A percentile compares a stretch with the other conserved stretches of the same genome.
These are phyloP conservation scores for Closterium sp. DNA, from an alignment of 139 green algal species.

Conservation along the genomic window DNA sequence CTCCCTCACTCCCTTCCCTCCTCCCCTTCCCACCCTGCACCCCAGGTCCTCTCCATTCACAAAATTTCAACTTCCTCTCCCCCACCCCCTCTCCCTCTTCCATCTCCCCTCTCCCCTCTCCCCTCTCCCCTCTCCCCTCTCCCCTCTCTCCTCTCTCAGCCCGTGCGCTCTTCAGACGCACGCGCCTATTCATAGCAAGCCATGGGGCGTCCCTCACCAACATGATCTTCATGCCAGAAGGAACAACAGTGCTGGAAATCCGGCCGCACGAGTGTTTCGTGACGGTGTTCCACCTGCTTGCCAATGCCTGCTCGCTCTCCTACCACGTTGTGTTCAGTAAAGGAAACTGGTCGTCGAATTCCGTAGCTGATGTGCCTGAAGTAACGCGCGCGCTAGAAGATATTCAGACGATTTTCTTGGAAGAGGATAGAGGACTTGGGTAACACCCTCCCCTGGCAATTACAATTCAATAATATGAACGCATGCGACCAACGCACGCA, in stretches of 20 bases:
- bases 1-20: too few relatives aligned
- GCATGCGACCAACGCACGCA: too few relatives aligned
- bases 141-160: background rate
- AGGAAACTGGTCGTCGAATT: background rate
- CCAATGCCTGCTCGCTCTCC: background rate
- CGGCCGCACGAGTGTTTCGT: background rate
- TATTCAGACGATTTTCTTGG: too few relatives aligned
- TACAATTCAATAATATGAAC: too few relatives aligned
- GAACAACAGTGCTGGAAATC: background rate
- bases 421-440: too few relatives aligned
- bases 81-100: background rate
- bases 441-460: too few relatives aligned
- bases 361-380: too few relatives aligned
- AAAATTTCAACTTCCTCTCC: background rate
- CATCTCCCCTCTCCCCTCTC: background rate
- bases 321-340: constrained; percentile 7
- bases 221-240: constrained; percentile 9
- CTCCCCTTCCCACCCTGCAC: too few relatives aligned
- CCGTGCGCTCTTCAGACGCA: background rate
- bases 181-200: background rate
- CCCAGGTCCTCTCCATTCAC: too few relatives aligned
- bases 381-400: too few relatives aligned
- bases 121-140: too few relatives aligned
- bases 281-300: background rate
- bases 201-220: constrained; percentile 2